A percentile compares a stretch with the other conserved stretches of the same genome.
Evolutionary conservation across 306 rosid species (phyloP).

Genomic region (Hippophae rhamnoides): DNA sequence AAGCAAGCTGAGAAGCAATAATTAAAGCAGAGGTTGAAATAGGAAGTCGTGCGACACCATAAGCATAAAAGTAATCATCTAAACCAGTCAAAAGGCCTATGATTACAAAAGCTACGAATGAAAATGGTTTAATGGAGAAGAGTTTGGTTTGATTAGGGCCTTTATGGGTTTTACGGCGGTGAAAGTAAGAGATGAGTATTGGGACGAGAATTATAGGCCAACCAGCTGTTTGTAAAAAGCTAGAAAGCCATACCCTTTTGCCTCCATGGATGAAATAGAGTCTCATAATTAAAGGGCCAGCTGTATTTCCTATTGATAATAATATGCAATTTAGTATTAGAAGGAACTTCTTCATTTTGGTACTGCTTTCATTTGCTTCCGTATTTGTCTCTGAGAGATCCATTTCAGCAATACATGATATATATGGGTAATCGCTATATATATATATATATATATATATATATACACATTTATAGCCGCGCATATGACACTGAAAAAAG

Average conservation of each 20-base stretch:
- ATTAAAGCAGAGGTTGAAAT: slow-evolving; percentile 57
- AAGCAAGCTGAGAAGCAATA: slow-evolving; percentile 52
- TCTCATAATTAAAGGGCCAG: slow-evolving; percentile 61
- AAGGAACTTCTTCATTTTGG: slow-evolving; percentile 22
- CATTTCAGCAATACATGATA: too few relatives aligned
- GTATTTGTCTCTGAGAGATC: background rate
- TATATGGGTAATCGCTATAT: background rate
- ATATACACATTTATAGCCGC: background rate
- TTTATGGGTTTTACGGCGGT: slow-evolving; percentile 23
- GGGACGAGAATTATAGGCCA: slow-evolving; percentile 57
- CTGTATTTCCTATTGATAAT: slow-evolving; percentile 34
- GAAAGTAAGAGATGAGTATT: slow-evolving; percentile 23
- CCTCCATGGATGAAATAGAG: slow-evolving; percentile 79
- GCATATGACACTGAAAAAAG: too few relatives aligned
- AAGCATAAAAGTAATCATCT: slow-evolving; percentile 55
- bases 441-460: too few relatives aligned
- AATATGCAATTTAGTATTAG: slow-evolving; percentile 35
- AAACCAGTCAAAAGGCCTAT: slow-evolving; percentile 54
- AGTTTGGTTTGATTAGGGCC: background rate
- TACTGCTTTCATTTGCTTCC: slow-evolving; percentile 5
- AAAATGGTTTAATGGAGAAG: slow-evolving; percentile 30
- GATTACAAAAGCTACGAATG: slow-evolving; percentile 30
- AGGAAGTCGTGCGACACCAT: slow-evolving; percentile 54
- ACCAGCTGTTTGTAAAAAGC: slow-evolving; percentile 57
- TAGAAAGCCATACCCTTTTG: slow-evolving; percentile 55